Evolutionary conservation across 495 filamentous ascomycete genomes (phyloP).

Genomic region (Geoglossum glabrum): DNA sequence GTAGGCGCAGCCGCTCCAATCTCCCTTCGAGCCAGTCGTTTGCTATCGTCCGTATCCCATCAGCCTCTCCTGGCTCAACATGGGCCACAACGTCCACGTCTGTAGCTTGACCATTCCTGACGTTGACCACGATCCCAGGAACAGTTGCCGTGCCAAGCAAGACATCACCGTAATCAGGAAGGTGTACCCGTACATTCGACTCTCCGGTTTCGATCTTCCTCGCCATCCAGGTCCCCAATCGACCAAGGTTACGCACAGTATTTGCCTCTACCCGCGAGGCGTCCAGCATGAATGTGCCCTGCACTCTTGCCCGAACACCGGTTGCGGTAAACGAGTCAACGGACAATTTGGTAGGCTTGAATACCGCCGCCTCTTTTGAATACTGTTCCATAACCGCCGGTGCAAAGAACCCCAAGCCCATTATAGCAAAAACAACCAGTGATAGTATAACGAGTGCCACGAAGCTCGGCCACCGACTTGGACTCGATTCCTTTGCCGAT

Average conservation of each 20-base stretch:
- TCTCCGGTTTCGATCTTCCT: conserved; percentile 45
- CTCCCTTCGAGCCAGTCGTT: conserved; percentile 73
- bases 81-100: conserved; percentile 59
- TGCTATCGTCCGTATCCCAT: conserved; percentile 58
- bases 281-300: conserved; percentile 63
- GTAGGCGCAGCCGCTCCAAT: conserved; percentile 42
- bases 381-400: conserved; percentile 70
- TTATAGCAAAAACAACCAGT: conserved; percentile 24
- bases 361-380: conserved; percentile 56
- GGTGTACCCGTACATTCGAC: conserved; percentile 52
- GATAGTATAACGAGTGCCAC: conserved; percentile 31
- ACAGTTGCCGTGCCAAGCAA: conserved; percentile 57
- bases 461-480: conserved; percentile 34
- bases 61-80: conserved; percentile 52
- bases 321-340: conserved; percentile 60
- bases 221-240: conserved; percentile 64
- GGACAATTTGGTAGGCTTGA: conserved; percentile 62
- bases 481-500: not conserved
- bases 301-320: conserved; percentile 58
- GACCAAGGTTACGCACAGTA: conserved; percentile 51
- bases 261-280: conserved; percentile 48
- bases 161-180: conserved; percentile 66
- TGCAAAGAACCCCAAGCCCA: conserved; percentile 53
- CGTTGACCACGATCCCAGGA: conserved; percentile 49
- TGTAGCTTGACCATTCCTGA: conserved; percentile 58